Base-by-base conservation (phyloP, 768 basidiomycete species). In the Trametes gibbosa region DNA sequence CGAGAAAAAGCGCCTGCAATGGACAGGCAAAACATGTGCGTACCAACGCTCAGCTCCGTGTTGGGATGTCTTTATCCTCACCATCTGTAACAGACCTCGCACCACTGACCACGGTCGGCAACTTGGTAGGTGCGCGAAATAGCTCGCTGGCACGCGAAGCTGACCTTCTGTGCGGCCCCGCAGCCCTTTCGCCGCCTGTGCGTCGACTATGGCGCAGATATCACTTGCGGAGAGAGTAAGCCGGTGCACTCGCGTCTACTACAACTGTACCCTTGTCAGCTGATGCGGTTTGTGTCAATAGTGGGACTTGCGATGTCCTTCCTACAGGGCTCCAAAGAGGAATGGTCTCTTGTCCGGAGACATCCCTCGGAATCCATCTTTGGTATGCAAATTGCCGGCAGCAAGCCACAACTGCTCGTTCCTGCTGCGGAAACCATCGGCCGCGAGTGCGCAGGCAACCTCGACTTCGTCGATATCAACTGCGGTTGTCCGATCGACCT, bases 401-500 rank as follows among this genome's bases (percentile, higher is more conserved):
- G 85, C 70, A 95, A 91, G 66, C 87, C 95, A 0, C 77, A 81
- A 1, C 81, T 84, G 3, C 80, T 98, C 56, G 90, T 87, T 0
- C 81, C 92, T 0, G 85, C 88, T 0, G 91, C 93, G 0, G 96
- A 98, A 69, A 78, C 89, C 7, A 80, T 98, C 25, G 84, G 81
- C 2, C 83, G 80, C 61, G 87, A 92, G 69, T 82, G 84, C 64
- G 77, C 77, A 0, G 76, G 79, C 13, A 79, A 80, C 19, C 73
- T 97, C 21, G 93, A 98, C 68, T 98, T 97, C 66, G 91, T 95
- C 1, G 95, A 99, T 68, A 75, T 98, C 63, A 99, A 99, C 68
- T 92, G 92, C 72, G 95, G 95, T 7, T 98, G 97, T 72, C 97
- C 97, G 3, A 98, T 98, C 65, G 97, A 99, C 72, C 77, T 98